Evolutionary conservation across 805 yeast species (phyloP).

Genomic region (Candida ipomoeae): DNA sequence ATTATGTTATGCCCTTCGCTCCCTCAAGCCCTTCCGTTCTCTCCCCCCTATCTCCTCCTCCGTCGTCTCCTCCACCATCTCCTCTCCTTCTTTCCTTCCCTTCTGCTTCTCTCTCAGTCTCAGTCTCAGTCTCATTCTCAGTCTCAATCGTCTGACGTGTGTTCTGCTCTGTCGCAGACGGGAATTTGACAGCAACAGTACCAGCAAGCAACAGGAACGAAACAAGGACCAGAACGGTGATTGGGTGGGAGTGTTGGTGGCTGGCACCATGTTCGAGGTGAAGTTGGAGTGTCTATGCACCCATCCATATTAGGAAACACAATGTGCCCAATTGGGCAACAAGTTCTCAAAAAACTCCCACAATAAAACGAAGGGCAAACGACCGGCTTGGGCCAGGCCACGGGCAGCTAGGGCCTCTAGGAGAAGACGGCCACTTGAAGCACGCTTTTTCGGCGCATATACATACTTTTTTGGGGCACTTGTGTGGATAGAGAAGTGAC

Average conservation of each 20-base stretch:
- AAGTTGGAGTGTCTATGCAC: constrained; percentile 1
- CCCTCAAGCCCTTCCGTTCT: too few species aligned
- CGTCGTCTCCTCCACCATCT: too few species aligned
- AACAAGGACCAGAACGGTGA: too few species aligned
- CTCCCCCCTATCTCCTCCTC: too few species aligned
- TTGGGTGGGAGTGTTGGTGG: neutral
- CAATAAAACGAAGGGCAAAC: neutral
- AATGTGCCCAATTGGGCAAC: constrained; percentile 21
- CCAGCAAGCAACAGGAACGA: neutral
- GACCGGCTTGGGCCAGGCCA: neutral
- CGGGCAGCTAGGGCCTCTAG: too few species aligned
- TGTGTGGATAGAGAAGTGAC: constrained; percentile 1
- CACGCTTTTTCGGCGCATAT: neutral
- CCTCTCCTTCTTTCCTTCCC: too few species aligned
- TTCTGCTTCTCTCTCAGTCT: too few species aligned
- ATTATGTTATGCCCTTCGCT: too few species aligned
- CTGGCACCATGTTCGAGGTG: neutral
- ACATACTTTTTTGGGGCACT: constrained; percentile 6
- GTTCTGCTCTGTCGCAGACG: too few species aligned
- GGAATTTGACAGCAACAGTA: too few species aligned
- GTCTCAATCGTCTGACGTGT: too few species aligned
- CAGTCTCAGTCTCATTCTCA: too few species aligned
- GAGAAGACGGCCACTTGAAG: neutral
- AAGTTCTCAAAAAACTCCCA: constrained; percentile 2
- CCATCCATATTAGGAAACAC: constrained; percentile 20